A percentile compares a stretch with the other conserved stretches of the same genome.
Conservation (phyloP, 345 rosid genomes). For the Hevea brasiliensis region DNA sequence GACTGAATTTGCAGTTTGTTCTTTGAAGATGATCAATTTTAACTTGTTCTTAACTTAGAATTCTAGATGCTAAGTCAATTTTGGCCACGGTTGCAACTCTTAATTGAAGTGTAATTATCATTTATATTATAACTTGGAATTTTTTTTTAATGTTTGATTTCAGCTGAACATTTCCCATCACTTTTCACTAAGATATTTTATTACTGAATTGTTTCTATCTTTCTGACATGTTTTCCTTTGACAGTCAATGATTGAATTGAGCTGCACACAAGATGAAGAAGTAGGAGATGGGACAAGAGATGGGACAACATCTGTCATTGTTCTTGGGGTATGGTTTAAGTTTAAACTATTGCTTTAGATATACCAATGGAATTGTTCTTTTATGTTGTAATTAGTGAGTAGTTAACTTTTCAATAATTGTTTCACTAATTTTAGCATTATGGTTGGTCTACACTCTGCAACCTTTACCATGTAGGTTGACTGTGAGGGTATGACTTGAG, state of each 20-base stretch:
- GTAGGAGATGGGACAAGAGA: too few species aligned
- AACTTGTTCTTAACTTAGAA: too few species aligned
- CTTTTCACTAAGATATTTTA: not conserved
- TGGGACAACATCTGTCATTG: constrained; percentile 96
- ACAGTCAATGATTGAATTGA: constrained; percentile 94
- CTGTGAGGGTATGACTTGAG: not conserved
- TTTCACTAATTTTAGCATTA: not conserved
- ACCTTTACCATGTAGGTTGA: not conserved
- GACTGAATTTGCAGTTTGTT: not conserved
- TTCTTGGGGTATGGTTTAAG: constrained; percentile 73
- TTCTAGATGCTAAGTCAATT: not conserved
- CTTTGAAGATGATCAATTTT: not conserved
- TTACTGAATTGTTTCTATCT: not conserved
- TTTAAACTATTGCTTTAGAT: not conserved
- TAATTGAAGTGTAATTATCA: too few species aligned
- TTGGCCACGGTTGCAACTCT: not conserved
- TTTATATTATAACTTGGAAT: not conserved
- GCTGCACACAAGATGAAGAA: constrained; percentile 97
- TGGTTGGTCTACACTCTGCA: not conserved
- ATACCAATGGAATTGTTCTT: not conserved
- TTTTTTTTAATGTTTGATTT: not conserved
- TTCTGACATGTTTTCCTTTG: constrained; percentile 3
- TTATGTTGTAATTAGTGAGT: not conserved
- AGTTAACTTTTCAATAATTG: not conserved
- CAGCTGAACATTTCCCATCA: not conserved